Base-by-base conservation (phyloP, 2,329 filamentous ascomycete species). In the Cladosporium velox region DNA sequence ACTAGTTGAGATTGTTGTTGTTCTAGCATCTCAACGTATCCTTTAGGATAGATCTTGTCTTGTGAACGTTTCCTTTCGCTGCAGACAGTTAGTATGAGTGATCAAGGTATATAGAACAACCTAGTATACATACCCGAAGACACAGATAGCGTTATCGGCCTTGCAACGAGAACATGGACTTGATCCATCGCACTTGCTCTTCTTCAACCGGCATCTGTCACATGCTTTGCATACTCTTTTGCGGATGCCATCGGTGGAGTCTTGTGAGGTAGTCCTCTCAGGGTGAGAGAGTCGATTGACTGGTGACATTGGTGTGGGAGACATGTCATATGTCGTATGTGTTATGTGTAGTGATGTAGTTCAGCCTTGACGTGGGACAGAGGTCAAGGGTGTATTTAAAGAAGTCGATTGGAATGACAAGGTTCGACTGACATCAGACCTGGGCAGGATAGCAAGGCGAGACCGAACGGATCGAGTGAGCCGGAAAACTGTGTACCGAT, bases 1-100 rank as follows among this genome's bases (percentile, higher is more conserved):
- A 89, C 86, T 5, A 89, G 80, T 78, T 88, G 87, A 24, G 79
- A 76, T 75, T 89, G 87, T 79, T 89, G 87, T 72, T 88, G 86
- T 72, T 89, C 87, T 59, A 89, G 82, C 86, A 88, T 88, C 75
- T 89, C 87, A 34, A 89, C 86, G 51, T 74, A 89, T 84, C 87
- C 87, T 79, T 88, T 89, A n/a, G 87, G 87, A 75, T 89, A 88
- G 57, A 88, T 84, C 76, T 88, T 89, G 77, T 89, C 87, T 71
- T 88, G 86, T 7, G 85, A 84, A 80, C 88, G 88, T 76, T 88
- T 89, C 65, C 87, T 80, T 73, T 89, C 86, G 35, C 74, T 35
- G 38, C 14, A n/a, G 52, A 30, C 14, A 26, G 60, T 68, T 21
- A 65, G 59, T 15, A 30, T 54, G 14, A 24, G 8, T 8, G 52